A percentile compares a stretch with the other conserved stretches of the same genome.
Evolutionary conservation across 257 asterid species (phyloP).

Genomic region (Cordia subcordata): DNA sequence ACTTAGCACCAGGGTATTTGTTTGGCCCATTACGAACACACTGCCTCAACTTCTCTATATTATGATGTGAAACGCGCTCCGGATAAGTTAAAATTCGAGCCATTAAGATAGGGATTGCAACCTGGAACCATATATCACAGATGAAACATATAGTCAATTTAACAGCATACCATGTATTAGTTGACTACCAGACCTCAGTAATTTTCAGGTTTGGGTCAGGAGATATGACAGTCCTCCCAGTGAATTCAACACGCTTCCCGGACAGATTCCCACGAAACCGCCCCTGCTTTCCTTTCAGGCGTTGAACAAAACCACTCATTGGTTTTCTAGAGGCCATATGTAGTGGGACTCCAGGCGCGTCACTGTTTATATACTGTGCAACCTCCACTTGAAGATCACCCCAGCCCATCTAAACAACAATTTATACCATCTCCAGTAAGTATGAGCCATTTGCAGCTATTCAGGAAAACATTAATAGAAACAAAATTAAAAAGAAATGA

Average conservation of each 20-base stretch:
- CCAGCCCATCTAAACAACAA: conserved; percentile 61
- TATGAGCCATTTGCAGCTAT: background rate
- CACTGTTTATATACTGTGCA: conserved; percentile 85
- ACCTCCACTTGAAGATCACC: conserved; percentile 64
- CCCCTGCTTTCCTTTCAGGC: conserved; percentile 95
- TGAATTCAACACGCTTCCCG: conserved; percentile 94
- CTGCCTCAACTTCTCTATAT: conserved; percentile 85
- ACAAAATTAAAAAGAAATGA: no score
- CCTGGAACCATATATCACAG: conserved; percentile 41
- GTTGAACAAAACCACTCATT: conserved; percentile 87
- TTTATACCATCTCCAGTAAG: background rate
- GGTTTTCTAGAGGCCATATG: conserved; percentile 31
- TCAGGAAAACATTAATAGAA: no score
- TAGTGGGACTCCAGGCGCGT: conserved; percentile 53
- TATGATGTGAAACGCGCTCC: conserved; percentile 89
- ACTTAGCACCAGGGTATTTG: conserved; percentile 95
- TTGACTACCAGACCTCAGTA: conserved; percentile 53
- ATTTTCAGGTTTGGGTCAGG: conserved; percentile 94
- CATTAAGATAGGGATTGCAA: conserved; percentile 82
- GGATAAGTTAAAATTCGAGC: conserved; percentile 84
- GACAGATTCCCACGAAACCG: conserved; percentile 88
- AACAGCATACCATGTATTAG: background rate
- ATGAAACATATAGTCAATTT: background rate
- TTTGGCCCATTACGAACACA: conserved; percentile 90
- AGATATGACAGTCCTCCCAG: conserved; percentile 96